These are phyloP conservation scores for Blastomyces parvus DNA, from an alignment of 2,329 filamentous ascomycete species.

Conservation along the genomic window DNA sequence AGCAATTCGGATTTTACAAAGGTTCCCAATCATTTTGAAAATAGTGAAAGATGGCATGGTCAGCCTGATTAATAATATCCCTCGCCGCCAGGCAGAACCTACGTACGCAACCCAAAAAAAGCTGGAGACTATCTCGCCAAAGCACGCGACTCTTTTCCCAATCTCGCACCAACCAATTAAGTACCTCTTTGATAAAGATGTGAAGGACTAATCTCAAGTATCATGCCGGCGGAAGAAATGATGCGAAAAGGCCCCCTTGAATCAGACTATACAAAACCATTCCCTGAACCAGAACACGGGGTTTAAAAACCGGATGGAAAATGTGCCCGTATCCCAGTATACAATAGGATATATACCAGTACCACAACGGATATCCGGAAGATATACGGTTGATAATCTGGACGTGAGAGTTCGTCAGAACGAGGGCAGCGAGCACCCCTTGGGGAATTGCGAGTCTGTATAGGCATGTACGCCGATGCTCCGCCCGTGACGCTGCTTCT, in stretches of 20 bases:
- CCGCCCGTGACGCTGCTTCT: background rate
- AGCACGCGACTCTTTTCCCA: background rate
- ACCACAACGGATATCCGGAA: slow-evolving; percentile 84
- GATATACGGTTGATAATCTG: slow-evolving; percentile 87
- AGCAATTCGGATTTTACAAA: background rate
- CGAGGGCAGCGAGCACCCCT: slow-evolving; percentile 58
- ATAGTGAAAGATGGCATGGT: background rate
- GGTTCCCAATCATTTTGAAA: background rate
- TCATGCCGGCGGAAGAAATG: slow-evolving; percentile 82
- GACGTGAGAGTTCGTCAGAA: slow-evolving; percentile 75
- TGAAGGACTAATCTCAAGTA: background rate
- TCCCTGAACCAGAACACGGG: slow-evolving; percentile 46
- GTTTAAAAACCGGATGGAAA: slow-evolving; percentile 12
- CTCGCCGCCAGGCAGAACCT: slow-evolving; percentile 2
- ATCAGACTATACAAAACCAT: slow-evolving; percentile 75
- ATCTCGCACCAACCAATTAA: background rate
- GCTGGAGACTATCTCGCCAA: background rate
- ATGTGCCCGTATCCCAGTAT: slow-evolving; percentile 19
- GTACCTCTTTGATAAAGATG: background rate
- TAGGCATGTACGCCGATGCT: slow-evolving; percentile 23
- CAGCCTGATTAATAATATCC: background rate
- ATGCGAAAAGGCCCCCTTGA: slow-evolving; percentile 76
- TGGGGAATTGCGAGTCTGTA: slow-evolving; percentile 61
- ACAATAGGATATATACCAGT: slow-evolving; percentile 60
- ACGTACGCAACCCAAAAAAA: slow-evolving; percentile 1